Evolutionary conservation across 768 basidiomycete genomes (phyloP).

Genomic region (Leccinum fibrillosum): DNA sequence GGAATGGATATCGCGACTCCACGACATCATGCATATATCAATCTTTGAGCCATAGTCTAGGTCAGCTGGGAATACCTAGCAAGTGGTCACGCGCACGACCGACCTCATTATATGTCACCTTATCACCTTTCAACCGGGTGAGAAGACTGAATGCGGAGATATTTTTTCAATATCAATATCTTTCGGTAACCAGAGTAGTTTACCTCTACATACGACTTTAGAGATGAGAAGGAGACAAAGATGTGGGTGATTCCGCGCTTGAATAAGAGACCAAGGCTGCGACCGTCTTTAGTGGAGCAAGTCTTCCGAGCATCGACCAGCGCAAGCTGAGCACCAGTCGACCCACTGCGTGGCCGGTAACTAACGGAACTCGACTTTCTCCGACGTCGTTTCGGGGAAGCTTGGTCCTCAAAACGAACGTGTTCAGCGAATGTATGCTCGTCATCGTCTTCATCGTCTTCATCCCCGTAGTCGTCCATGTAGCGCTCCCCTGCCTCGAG

Average conservation of each 20-base stretch:
- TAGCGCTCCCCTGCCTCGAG: too few relatives aligned
- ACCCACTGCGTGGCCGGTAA: conserved; percentile 22
- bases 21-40: too few relatives aligned
- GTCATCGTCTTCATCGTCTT: conserved; percentile 55
- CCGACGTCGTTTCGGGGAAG: conserved; percentile 32
- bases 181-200: conserved; percentile 94
- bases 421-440: conserved; percentile 23
- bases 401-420: conserved; percentile 26
- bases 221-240: conserved; percentile 70
- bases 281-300: conserved; percentile 31
- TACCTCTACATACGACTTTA: conserved; percentile 85
- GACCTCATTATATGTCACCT: conserved; percentile 70
- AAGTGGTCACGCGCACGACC: conserved; percentile 2
- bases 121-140: conserved; percentile 67
- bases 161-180: conserved; percentile 90
- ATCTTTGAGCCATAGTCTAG: conserved; percentile 44
- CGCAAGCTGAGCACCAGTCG: conserved; percentile 5
- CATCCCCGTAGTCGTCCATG: conserved; percentile 40
- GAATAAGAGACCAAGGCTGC: conserved; percentile 57
- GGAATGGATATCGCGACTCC: conserved; percentile 52
- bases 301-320: conserved; percentile 6
- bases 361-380: conserved; percentile 32
- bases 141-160: conserved; percentile 22
- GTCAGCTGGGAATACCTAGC: not conserved
- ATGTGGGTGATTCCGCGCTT: conserved; percentile 85